A percentile compares a stretch with the other conserved stretches of the same genome.
Evolutionary conservation across 345 rosid genomes (phyloP).

Genomic region (Streptanthus diversifolius): DNA sequence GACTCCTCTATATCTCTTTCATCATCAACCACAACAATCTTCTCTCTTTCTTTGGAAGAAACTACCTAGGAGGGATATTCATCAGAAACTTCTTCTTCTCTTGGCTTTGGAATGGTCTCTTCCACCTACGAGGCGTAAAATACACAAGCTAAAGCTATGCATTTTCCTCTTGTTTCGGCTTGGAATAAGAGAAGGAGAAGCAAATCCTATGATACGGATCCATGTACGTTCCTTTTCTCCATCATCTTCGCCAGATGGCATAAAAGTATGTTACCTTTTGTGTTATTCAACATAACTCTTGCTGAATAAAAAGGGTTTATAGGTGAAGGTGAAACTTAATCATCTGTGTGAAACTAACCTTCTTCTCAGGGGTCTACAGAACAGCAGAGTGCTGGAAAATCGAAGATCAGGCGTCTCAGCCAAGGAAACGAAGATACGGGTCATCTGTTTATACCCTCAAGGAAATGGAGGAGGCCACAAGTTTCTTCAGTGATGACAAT

Average conservation of each 20-base stretch:
- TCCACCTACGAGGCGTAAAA: conserved; percentile 1
- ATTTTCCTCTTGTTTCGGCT: conserved; percentile 78
- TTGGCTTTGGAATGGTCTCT: conserved; percentile 12
- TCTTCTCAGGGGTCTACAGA: conserved; percentile 68
- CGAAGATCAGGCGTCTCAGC: conserved; percentile 48
- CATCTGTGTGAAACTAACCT: conserved; percentile 20
- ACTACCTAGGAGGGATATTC: conserved; percentile 4
- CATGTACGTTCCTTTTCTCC: conserved; percentile 60
- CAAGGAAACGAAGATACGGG: conserved; percentile 50
- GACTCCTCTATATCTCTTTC: conserved; percentile 25
- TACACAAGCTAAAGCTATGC: conserved; percentile 43
- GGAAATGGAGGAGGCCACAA: conserved; percentile 90
- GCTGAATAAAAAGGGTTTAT: background rate
- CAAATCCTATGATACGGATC: conserved; percentile 79
- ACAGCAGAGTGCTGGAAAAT: conserved; percentile 68
- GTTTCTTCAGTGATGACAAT: conserved; percentile 64
- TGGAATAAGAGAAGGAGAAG: conserved; percentile 95
- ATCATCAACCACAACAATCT: conserved; percentile 4
- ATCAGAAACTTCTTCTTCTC: conserved; percentile 20
- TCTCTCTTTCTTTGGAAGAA: conserved; percentile 32
- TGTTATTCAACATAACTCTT: background rate
- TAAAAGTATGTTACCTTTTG: conserved; percentile 14
- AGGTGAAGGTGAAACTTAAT: conserved; percentile 17
- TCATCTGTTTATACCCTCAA: conserved; percentile 80
- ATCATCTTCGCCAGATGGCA: conserved; percentile 40